Percentiles rank a stretch among this genome's conserved stretches.
Evolutionary conservation across 306 rosid species (phyloP).

Genomic region (Benincasa hispida): DNA sequence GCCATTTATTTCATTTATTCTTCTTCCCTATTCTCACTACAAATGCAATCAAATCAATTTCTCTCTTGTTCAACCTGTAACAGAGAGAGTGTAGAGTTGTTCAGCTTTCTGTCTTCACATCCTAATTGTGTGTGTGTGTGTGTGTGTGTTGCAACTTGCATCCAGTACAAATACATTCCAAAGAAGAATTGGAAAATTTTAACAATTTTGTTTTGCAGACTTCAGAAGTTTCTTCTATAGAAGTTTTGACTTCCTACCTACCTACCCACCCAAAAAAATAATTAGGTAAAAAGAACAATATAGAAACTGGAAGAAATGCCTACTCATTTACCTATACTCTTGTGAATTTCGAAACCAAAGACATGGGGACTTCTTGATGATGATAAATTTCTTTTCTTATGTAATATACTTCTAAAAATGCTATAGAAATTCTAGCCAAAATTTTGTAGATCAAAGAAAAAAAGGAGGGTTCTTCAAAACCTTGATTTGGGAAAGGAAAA

Average conservation of each 20-base stretch:
- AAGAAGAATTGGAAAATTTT: not conserved
- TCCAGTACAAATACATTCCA: not conserved
- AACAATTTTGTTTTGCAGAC: not conserved
- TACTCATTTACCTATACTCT: not conserved
- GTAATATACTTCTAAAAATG: not conserved
- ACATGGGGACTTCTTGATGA: not conserved
- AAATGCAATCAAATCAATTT: not conserved
- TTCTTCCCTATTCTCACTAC: slow-evolving; percentile 1
- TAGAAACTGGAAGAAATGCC: not conserved
- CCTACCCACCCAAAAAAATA: not conserved
- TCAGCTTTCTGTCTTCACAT: not conserved
- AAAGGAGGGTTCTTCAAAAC: not conserved
- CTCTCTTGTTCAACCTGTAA: not conserved
- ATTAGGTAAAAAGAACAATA: not conserved
- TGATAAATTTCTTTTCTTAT: not conserved
- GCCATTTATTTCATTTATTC: slow-evolving; percentile 3
- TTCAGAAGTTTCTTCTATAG: slow-evolving; percentile 4
- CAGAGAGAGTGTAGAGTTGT: slow-evolving; percentile 2
- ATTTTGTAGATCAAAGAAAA: not conserved
- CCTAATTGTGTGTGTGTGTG: not conserved
- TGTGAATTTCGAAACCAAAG: not conserved
- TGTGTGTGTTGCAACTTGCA: not conserved
- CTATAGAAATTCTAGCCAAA: not conserved
- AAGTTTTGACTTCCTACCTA: not conserved
- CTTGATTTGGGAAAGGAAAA: not conserved